Percentiles rank a stretch among this genome's conserved stretches.
Evolutionary conservation across 2,329 filamentous ascomycete species (phyloP).

Genomic region (Diaporthe caulivora): DNA sequence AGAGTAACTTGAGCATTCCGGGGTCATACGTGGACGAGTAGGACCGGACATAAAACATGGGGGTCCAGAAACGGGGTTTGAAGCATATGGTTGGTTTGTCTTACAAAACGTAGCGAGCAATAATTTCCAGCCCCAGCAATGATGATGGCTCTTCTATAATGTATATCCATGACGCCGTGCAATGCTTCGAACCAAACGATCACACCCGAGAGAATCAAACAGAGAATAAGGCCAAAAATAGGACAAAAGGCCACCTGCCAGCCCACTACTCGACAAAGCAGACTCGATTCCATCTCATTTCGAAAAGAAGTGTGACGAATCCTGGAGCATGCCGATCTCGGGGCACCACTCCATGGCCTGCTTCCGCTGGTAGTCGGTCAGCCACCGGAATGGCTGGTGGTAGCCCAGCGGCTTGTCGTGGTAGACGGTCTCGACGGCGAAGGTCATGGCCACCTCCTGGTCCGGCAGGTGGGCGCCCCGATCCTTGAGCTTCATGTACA

Average conservation of each 20-base stretch:
- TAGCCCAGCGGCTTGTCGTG: slow-evolving; percentile 45
- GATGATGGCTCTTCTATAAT: neutral
- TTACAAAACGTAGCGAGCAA: neutral
- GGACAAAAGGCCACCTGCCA: neutral
- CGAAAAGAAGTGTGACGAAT: slow-evolving; percentile 34
- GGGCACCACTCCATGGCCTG: slow-evolving; percentile 49
- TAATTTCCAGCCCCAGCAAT: neutral
- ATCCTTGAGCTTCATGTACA: slow-evolving; percentile 50
- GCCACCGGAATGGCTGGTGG: slow-evolving; percentile 44
- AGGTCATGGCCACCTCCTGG: slow-evolving; percentile 42
- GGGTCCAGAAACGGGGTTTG: neutral
- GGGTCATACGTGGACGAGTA: slow-evolving; percentile 30
- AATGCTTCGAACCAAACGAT: slow-evolving; percentile 14
- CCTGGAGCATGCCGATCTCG: slow-evolving; percentile 44
- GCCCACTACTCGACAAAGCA: neutral
- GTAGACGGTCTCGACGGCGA: slow-evolving; percentile 45
- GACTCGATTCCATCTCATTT: too few species aligned
- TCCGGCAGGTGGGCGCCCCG: slow-evolving; percentile 41
- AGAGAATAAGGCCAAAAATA: neutral
- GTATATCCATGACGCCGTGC: slow-evolving; percentile 36
- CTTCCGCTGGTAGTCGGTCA: slow-evolving; percentile 40
- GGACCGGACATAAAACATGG: neutral
- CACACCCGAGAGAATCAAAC: neutral
- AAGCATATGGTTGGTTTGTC: neutral
- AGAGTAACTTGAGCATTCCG: slow-evolving; percentile 23